phyloP scores from a whole-genome alignment of 768 basidiomycete genomes.

The Austroboletus eburneus region DNA sequence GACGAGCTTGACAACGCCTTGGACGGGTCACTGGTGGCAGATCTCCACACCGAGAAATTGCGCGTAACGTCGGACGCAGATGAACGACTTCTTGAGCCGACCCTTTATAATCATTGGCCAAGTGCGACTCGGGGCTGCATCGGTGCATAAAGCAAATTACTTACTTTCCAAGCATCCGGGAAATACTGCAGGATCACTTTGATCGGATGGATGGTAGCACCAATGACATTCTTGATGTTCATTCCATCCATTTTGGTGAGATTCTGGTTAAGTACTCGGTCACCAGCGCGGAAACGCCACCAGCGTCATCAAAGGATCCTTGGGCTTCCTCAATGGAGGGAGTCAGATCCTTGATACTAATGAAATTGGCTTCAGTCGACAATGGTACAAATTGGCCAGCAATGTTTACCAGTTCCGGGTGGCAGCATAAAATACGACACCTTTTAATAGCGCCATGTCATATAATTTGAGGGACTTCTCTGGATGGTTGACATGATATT shows the following conservation, averaged over 20 bases:
- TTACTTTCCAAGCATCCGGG: slow-evolving; percentile 98
- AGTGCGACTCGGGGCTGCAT: slow-evolving; percentile 85
- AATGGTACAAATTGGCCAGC: slow-evolving; percentile 96
- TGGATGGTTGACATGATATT: slow-evolving; percentile 99
- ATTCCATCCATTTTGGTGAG: slow-evolving; percentile 99
- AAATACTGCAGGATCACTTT: slow-evolving; percentile 91
- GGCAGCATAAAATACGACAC: slow-evolving; percentile 99
- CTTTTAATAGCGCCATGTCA: slow-evolving; percentile 99
- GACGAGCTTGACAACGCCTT: slow-evolving; percentile 94
- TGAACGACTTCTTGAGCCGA: slow-evolving; percentile 88
- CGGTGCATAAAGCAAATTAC: slow-evolving; percentile 99
- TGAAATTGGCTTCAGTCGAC: slow-evolving; percentile 99
- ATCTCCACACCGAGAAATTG: slow-evolving; percentile 99
- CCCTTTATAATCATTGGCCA: slow-evolving; percentile 93
- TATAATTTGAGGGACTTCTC: slow-evolving; percentile 99
- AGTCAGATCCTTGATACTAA: slow-evolving; percentile 99
- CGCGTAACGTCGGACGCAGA: slow-evolving; percentile 86
- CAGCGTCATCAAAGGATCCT: slow-evolving; percentile 76
- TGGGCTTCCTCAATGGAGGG: slow-evolving; percentile 98
- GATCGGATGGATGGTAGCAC: slow-evolving; percentile 97
- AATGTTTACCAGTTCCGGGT: slow-evolving; percentile 99
- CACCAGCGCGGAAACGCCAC: slow-evolving; percentile 96
- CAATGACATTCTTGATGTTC: slow-evolving; percentile 97
- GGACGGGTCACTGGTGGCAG: slow-evolving; percentile 99
- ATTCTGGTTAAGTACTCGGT: slow-evolving; percentile 96